These are phyloP conservation scores for Carallia brachiata DNA, from an alignment of 345 rosid species.

Conservation along the genomic window DNA sequence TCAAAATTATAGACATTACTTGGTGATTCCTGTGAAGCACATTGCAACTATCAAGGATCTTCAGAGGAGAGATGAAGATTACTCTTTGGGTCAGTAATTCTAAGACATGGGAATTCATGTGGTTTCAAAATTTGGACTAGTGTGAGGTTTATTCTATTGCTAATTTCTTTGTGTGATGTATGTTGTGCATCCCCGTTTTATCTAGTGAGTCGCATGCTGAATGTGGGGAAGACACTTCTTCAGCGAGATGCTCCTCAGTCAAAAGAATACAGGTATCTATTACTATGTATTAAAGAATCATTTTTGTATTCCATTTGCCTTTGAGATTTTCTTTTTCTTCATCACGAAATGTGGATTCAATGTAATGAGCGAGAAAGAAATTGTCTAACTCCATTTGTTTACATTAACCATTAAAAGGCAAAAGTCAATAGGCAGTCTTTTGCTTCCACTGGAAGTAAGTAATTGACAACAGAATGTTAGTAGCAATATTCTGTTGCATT, in stretches of 20 bases:
- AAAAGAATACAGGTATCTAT: constrained; percentile 46
- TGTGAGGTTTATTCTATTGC: neutral
- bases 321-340: neutral
- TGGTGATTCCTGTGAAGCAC: constrained; percentile 76
- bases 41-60: constrained; percentile 72
- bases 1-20: constrained; percentile 59
- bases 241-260: constrained; percentile 63
- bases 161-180: neutral
- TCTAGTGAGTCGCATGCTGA: constrained; percentile 73
- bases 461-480: too few species aligned
- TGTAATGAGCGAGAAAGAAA: neutral
- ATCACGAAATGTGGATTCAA: neutral
- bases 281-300: constrained; percentile 1
- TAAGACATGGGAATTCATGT: neutral
- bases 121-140: neutral
- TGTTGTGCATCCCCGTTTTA: constrained; percentile 11
- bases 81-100: constrained; percentile 51
- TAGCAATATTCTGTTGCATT: too few species aligned
- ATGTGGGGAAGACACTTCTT: constrained; percentile 63
- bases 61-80: constrained; percentile 63
- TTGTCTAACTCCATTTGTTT: too few species aligned
- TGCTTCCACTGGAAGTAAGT: too few species aligned
- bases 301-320: neutral
- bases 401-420: too few species aligned
- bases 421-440: too few species aligned